A percentile compares a stretch with the other conserved stretches of the same genome.
These are phyloP conservation scores for Acacia pycnantha DNA, from an alignment of 331 rosid genomes.

Conservation along the genomic window DNA sequence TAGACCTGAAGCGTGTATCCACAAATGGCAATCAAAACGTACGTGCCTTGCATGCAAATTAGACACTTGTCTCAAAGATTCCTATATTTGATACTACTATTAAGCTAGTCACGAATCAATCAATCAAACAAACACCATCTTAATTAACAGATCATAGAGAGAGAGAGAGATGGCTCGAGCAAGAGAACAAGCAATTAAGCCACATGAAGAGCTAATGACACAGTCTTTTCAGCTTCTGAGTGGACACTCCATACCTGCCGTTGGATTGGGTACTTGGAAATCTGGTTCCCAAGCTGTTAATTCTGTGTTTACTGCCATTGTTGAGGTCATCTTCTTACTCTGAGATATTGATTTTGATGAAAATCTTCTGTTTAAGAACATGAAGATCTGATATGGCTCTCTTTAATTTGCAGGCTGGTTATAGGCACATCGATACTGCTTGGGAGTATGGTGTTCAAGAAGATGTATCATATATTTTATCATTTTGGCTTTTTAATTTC, in stretches of 20 bases:
- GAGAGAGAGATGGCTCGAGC: constrained; percentile 4
- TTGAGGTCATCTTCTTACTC: constrained; percentile 12
- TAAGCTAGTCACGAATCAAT: neutral
- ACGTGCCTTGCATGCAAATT: constrained; percentile 22
- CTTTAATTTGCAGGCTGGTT: constrained; percentile 31
- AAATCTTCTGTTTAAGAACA: neutral
- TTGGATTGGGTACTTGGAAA: constrained; percentile 62
- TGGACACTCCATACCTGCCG: constrained; percentile 48
- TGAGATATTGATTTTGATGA: neutral
- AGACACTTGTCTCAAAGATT: neutral
- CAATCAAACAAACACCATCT: neutral
- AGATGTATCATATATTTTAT: constrained; percentile 6
- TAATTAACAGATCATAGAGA: neutral
- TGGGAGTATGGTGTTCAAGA: constrained; percentile 27
- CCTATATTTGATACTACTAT: neutral
- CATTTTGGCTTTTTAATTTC: neutral
- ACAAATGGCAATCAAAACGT: neutral
- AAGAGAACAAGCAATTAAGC: neutral
- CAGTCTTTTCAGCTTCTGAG: constrained; percentile 41
- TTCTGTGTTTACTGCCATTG: constrained; percentile 47
- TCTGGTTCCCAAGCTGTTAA: constrained; percentile 46
- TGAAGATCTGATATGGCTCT: neutral
- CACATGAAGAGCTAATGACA: constrained; percentile 30
- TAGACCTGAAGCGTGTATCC: neutral
- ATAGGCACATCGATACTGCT: constrained; percentile 39